Conservation (phyloP, 352 stramenopile genomes). For the Globisporangium radiosum region DNA sequence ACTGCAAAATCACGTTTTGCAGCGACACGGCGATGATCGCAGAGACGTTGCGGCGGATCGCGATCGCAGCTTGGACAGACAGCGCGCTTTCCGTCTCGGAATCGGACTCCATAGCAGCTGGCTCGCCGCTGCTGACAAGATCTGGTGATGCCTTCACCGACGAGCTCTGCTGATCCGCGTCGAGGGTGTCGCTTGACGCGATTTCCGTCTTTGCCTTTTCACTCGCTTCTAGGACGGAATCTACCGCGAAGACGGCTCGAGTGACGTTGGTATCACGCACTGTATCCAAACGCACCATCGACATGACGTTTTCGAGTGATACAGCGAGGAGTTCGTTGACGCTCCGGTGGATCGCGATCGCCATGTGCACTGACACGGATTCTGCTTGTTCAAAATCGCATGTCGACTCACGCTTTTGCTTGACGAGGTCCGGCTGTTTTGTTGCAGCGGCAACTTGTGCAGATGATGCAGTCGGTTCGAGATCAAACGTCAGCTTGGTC, state of each 20-base stretch:
- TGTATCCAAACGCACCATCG: conserved; percentile 6
- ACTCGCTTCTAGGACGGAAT: too few species aligned
- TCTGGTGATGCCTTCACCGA: not conserved
- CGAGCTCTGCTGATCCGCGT: not conserved
- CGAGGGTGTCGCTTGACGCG: not conserved
- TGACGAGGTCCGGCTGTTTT: not conserved
- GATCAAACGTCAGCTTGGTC: not conserved
- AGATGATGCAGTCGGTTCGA: not conserved
- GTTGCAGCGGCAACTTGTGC: not conserved
- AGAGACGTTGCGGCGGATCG: conserved; percentile 24
- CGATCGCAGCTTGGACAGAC: conserved; percentile 17
- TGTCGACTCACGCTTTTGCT: not conserved
- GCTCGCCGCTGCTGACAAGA: not conserved
- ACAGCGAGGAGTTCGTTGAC: conserved; percentile 33
- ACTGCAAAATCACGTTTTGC: conserved; percentile 19
- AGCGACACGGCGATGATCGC: conserved; percentile 23
- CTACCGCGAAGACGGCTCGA: too few species aligned
- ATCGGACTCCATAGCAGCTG: not conserved
- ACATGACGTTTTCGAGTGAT: conserved; percentile 27
- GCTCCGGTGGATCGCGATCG: conserved; percentile 30
- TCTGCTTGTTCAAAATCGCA: not conserved
- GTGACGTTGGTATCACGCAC: not conserved
- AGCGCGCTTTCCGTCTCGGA: not conserved
- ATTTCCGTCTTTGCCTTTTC: too few species aligned
- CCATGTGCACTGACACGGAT: conserved; percentile 20